These are phyloP conservation scores for Agroathelia rolfsii DNA, from an alignment of 1,284 basidiomycete genomes.

Conservation along the genomic window DNA sequence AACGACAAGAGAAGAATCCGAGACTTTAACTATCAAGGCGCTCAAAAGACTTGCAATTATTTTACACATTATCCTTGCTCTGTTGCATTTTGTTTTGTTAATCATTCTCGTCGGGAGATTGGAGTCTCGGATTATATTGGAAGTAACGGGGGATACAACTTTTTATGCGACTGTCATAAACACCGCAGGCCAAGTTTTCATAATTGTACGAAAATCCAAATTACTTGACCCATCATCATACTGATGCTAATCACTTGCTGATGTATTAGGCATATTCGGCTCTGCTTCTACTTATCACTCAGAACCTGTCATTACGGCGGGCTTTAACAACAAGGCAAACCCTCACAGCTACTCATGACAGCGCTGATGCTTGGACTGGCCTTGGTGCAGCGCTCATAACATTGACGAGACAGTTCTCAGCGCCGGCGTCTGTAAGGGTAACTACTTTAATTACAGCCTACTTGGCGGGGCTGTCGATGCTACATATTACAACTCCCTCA, in stretches of 20 bases:
- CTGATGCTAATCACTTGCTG: too few relatives aligned
- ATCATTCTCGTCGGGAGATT: too few relatives aligned
- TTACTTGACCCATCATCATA: too few relatives aligned
- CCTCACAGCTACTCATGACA: constrained; percentile 14
- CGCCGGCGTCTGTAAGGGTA: constrained; percentile 9
- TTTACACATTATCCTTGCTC: too few relatives aligned
- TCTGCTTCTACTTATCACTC: constrained; percentile 9
- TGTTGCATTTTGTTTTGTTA: too few relatives aligned
- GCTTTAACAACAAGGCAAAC: constrained; percentile 7
- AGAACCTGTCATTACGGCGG: constrained; percentile 9
- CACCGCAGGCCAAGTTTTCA: not conserved
- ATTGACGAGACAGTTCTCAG: constrained; percentile 7
- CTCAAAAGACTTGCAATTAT: too few relatives aligned
- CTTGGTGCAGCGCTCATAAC: constrained; percentile 11
- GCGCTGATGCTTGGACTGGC: constrained; percentile 12
- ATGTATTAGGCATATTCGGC: constrained; percentile 10
- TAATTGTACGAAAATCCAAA: not conserved
- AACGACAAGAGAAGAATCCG: too few relatives aligned
- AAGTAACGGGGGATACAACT: too few relatives aligned
- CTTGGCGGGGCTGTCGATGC: constrained; percentile 9
- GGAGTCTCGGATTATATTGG: too few relatives aligned
- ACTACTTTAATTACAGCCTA: constrained; percentile 7
- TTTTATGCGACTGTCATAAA: not conserved
- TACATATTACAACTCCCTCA: constrained; percentile 13
- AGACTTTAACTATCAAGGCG: too few relatives aligned